Evolutionary conservation across 148 eudicot species (phyloP).

Genomic region (Rhododendron ferrugineum): DNA sequence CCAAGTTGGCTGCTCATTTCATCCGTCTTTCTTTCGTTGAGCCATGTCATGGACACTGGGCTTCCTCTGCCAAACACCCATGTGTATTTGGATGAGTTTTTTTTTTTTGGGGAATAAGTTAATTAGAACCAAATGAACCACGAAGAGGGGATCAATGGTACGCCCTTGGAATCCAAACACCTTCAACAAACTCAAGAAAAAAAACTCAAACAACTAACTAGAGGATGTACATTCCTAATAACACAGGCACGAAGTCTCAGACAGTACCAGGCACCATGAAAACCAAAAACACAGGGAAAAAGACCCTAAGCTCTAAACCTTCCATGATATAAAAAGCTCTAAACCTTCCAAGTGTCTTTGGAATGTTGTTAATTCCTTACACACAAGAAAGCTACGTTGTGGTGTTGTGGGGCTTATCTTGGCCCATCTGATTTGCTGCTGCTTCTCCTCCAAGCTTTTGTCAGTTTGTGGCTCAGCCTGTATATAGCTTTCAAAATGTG

Average conservation of each 20-base stretch:
- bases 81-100: neutral
- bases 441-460: neutral
- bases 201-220: neutral
- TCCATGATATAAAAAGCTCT: neutral
- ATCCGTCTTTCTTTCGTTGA: neutral
- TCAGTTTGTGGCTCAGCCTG: neutral
- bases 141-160: neutral
- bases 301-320: neutral
- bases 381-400: neutral
- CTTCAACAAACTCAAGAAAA: neutral
- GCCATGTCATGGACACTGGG: neutral
- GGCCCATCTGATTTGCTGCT: neutral
- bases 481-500: neutral
- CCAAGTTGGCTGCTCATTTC: neutral
- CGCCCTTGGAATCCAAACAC: neutral
- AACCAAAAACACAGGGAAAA: neutral
- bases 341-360: neutral
- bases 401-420: neutral
- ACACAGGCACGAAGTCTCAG: neutral
- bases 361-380: neutral
- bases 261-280: neutral
- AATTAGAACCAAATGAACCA: neutral
- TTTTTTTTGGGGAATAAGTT: neutral
- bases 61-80: neutral
- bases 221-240: neutral